Base-by-base conservation (phyloP, 345 rosid species). In the Syzygium aqueum region DNA sequence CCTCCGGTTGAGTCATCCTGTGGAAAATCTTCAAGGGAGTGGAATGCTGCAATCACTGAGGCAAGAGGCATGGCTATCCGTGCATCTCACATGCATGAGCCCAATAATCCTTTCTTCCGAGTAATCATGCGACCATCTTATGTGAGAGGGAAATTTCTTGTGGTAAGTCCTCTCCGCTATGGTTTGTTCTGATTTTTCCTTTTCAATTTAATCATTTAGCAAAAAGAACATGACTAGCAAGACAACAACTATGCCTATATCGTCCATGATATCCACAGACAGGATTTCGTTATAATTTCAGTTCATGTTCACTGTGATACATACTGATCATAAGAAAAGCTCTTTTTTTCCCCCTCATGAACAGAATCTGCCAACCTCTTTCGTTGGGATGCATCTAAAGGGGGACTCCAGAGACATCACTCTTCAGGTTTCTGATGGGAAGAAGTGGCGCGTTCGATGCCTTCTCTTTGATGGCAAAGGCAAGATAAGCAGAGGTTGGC, bases 401-500 rank as follows among this genome's bases (percentile, higher is more conserved):
- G 54, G 83, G 77, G 86, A 25, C 43, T 28, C 51, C 23, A 49
- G 57, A 33, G 22, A 28, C 28, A 40, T 92, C 54, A 88, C 67
- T 54, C 88, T 92, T 63, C 77, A 89, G 87, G 53, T 84, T 67
- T 89, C 90, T 37, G 43, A 67, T 88, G 91, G 85, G 57, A 88
- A 73, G 65, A 49, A 86, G 59, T 84, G 88, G 90, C 17, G n/a
- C 0, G 86, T 88, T 33, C 54, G 28, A 40, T 51, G 1, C 87
- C 0, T 17, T 23, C 84, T 77, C 46, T 12, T 3, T 1, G 4
- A 54, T 13, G 52, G 53, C 30, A 5, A 21, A 17, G 22, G 19
- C 11, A 28, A 86, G 5, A 53, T n/a, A 17, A 65, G 87, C 57
- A 12, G 78, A 77, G 94, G 92, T 22, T 86, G 87, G 90, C 19